Conservation (phyloP, 768 basidiomycete genomes). For the Russula sp. region DNA sequence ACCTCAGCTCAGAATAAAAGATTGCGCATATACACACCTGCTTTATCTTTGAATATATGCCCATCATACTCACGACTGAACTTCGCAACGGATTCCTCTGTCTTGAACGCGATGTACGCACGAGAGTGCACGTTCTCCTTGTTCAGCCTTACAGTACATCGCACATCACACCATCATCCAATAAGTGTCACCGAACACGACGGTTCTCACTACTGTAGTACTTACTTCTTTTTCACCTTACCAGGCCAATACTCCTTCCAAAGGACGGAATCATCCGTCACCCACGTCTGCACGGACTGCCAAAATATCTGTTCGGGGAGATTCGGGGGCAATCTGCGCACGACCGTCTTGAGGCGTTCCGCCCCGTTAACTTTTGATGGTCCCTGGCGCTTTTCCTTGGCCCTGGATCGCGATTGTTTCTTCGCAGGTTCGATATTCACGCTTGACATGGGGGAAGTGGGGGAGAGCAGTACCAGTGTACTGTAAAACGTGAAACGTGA, state of each 20-base stretch:
- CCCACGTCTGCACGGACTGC: conserved; percentile 85
- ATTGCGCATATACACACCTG: conserved; percentile 51
- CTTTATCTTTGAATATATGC: conserved; percentile 87
- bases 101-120: conserved; percentile 90
- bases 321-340: conserved; percentile 86
- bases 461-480: neutral
- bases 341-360: conserved; percentile 80
- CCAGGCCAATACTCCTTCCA: conserved; percentile 71
- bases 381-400: conserved; percentile 34
- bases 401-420: conserved; percentile 37
- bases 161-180: neutral
- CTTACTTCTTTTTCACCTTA: conserved; percentile 67
- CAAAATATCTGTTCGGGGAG: conserved; percentile 92
- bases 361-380: conserved; percentile 35
- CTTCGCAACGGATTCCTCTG: conserved; percentile 59
- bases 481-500: too few relatives aligned
- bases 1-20: neutral
- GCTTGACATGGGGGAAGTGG: conserved; percentile 5
- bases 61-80: conserved; percentile 90
- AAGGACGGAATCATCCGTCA: conserved; percentile 62
- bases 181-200: neutral
- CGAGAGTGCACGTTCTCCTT: conserved; percentile 85
- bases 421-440: conserved; percentile 31
- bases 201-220: conserved; percentile 16
- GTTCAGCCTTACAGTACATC: conserved; percentile 50